A percentile compares a stretch with the other conserved stretches of the same genome.
These are phyloP conservation scores for Yamadazyma olivae DNA, from an alignment of 805 yeast species.

Conservation along the genomic window DNA sequence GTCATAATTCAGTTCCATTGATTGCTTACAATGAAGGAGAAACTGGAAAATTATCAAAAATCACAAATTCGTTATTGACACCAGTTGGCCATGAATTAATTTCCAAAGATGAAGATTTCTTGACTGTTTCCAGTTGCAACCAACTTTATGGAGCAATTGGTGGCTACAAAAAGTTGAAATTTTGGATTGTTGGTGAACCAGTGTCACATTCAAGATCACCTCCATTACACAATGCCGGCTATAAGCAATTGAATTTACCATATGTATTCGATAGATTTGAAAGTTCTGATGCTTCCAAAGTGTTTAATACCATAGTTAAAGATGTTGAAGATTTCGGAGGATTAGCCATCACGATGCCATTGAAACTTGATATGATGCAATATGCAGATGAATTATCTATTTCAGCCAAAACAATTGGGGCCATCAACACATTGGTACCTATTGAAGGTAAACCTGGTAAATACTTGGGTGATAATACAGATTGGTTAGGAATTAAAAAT, in stretches of 20 bases:
- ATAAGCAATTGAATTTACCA: slow-evolving; percentile 72
- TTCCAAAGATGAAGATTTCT: slow-evolving; percentile 63
- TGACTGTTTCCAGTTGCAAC: slow-evolving; percentile 66
- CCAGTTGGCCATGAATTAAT: slow-evolving; percentile 77
- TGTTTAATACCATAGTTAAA: slow-evolving; percentile 48
- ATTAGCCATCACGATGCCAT: slow-evolving; percentile 91
- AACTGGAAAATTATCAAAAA: slow-evolving; percentile 74
- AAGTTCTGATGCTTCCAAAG: slow-evolving; percentile 58
- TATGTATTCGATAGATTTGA: slow-evolving; percentile 66
- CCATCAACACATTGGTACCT: slow-evolving; percentile 81
- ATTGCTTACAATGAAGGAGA: slow-evolving; percentile 83
- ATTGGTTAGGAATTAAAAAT: slow-evolving; percentile 84
- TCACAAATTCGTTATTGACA: slow-evolving; percentile 70
- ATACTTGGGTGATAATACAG: slow-evolving; percentile 86
- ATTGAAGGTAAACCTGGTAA: slow-evolving; percentile 29
- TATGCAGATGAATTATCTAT: slow-evolving; percentile 62
- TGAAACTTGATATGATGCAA: slow-evolving; percentile 76
- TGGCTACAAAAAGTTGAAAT: slow-evolving; percentile 53
- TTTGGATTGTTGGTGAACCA: slow-evolving; percentile 79
- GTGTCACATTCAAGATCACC: slow-evolving; percentile 89
- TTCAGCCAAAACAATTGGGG: slow-evolving; percentile 85
- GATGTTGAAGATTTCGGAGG: slow-evolving; percentile 69
- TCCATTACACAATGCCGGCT: slow-evolving; percentile 76
- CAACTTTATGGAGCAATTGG: slow-evolving; percentile 57
- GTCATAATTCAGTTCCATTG: slow-evolving; percentile 59